These are phyloP conservation scores for Paecilomyces sp. DNA, from an alignment of 2,329 filamentous ascomycete genomes.

Conservation along the genomic window DNA sequence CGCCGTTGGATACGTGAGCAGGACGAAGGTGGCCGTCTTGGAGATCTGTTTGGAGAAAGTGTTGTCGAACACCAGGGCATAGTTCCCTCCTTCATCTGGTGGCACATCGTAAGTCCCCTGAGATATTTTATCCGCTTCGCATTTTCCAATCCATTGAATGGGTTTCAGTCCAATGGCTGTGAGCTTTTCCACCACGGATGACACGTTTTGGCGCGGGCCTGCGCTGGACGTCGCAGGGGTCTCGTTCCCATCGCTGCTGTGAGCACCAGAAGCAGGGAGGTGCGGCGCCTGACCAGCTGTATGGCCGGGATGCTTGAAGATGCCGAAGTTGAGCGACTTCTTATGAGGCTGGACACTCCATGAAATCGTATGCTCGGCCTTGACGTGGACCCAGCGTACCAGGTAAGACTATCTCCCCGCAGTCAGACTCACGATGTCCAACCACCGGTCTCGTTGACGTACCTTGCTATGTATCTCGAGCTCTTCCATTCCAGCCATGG, in stretches of 20 bases:
- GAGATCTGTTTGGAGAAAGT: slow-evolving; percentile 94
- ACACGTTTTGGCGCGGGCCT: slow-evolving; percentile 58
- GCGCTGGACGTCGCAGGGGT: slow-evolving; percentile 16
- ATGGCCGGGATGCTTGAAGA: slow-evolving; percentile 91
- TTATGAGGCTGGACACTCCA: slow-evolving; percentile 98
- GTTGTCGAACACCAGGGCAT: slow-evolving; percentile 95
- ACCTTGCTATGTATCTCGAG: slow-evolving; percentile 97
- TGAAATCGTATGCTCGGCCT: slow-evolving; percentile 83
- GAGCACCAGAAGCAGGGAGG: slow-evolving; percentile 35
- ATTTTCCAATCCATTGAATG: slow-evolving; percentile 81
- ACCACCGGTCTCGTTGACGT: slow-evolving; percentile 22
- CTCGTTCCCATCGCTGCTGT: slow-evolving; percentile 25
- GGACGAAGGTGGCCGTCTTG: slow-evolving; percentile 89
- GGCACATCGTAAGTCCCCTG: slow-evolving; percentile 81
- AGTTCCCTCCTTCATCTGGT: slow-evolving; percentile 75
- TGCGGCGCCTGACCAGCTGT: slow-evolving; percentile 44
- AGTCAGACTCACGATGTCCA: neutral
- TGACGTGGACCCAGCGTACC: slow-evolving; percentile 91
- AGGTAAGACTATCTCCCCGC: slow-evolving; percentile 70
- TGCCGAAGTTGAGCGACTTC: slow-evolving; percentile 96
- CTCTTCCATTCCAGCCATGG: slow-evolving; percentile 92
- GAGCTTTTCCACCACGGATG: slow-evolving; percentile 60
- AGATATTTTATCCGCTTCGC: slow-evolving; percentile 90
- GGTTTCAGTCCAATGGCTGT: slow-evolving; percentile 55
- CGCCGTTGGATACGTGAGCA: slow-evolving; percentile 86